Percentiles rank a stretch among this genome's conserved stretches.
Conservation (phyloP, 75 land plant species). For the Pseudotsuga menziesii region DNA sequence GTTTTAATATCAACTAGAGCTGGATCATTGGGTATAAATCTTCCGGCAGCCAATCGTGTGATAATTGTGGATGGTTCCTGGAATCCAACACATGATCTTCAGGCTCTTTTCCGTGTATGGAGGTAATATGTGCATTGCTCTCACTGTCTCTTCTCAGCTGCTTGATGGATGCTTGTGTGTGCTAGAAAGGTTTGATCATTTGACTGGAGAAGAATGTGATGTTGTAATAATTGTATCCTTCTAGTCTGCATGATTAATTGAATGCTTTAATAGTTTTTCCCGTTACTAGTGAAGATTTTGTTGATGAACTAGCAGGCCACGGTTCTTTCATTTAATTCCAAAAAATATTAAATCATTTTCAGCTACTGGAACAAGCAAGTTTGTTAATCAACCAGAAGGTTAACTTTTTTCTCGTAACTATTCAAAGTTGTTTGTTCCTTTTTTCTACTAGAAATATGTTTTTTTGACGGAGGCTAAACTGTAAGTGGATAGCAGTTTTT, state of each 20-base stretch:
- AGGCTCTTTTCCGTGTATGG: conserved; percentile 98
- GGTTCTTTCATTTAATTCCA: too few species aligned
- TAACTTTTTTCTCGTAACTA: neutral
- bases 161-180: neutral
- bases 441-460: neutral
- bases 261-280: too few species aligned
- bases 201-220: neutral
- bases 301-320: too few species aligned
- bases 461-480: neutral
- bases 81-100: conserved; percentile 99
- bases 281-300: too few species aligned
- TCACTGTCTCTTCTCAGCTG: neutral
- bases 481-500: neutral
- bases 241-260: neutral
- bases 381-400: neutral
- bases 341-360: too few species aligned
- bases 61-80: conserved; percentile 97
- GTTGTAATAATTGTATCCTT: neutral
- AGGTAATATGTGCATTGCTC: conserved; percentile 39
- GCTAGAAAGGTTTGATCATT: neutral
- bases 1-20: conserved; percentile 92
- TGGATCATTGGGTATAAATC: conserved; percentile 94
- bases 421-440: neutral
- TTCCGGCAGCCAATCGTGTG: conserved; percentile 98
- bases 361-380: too few species aligned